Base-by-base conservation (phyloP, 768 basidiomycete species). In the Tulasnella sp. region DNA sequence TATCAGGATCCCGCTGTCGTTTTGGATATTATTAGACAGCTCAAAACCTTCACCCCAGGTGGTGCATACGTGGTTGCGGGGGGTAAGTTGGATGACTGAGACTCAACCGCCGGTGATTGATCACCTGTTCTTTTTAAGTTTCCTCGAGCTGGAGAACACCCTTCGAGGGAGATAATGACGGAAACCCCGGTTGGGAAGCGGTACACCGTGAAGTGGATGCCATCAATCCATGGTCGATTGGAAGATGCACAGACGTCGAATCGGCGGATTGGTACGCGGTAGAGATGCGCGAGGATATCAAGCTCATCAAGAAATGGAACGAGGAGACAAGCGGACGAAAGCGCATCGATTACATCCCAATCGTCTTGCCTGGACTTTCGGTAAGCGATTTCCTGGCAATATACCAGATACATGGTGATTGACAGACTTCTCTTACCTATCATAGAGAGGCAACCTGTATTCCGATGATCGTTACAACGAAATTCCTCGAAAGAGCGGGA, bases 221-320 rank as follows among this genome's bases (percentile, higher is more conserved):
- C 4, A 88, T 94, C 77, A 91, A 90, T 29, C 94, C 94, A 9
- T 95, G 93, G 93, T 93, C 91, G 7, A 87, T 95, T 13, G 94
- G 93, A 4, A 86, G 92, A 44, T 94, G 89, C 82, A 85, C 84
- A 26, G 87, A 86, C 79, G 88, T 89, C 79, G 86, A 86, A 61
- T 89, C 89, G 18, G 92, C 90, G 0, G 91, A 93, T 75, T 79
- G 83, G 7, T 94, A 91, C 83, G 89, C 89, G 10, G 86, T 89
- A 81, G 90, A 88, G 71, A 89, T 93, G 83, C 89, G 88, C 74
- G 87, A 84, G 0, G 94, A 95, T 82, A 84, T 89, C 2, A 89
- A 90, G 55, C 83, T 90, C 37, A 85, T 95, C 67, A 88, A 84
- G 81, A 67, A 71, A 77, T 77, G 76, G 76, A 77, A 77, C 51